Evolutionary conservation across 2,329 filamentous ascomycete species (phyloP).

Genomic region (Venturia carpophila): DNA sequence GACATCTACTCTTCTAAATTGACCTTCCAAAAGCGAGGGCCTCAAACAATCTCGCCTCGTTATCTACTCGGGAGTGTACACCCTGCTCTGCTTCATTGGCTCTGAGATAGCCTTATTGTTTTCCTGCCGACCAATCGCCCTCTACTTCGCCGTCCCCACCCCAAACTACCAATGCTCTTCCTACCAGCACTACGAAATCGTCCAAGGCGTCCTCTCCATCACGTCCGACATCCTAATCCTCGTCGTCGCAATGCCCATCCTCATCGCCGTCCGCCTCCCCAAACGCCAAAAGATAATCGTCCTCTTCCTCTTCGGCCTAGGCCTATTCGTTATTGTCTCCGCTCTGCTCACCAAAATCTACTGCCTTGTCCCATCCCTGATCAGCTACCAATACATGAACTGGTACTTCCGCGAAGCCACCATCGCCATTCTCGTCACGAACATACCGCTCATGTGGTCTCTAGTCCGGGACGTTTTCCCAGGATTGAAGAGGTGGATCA

Average conservation of each 20-base stretch:
- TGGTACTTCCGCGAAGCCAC: slow-evolving; percentile 11
- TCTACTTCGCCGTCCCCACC: slow-evolving; percentile 1
- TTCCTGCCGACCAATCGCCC: neutral
- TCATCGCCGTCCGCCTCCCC: slow-evolving; percentile 6
- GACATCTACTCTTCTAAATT: neutral
- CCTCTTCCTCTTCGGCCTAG: neutral
- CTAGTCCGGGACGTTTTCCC: neutral
- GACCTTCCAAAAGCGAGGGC: neutral
- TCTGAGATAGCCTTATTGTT: neutral
- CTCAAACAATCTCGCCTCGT: neutral
- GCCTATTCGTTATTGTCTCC: neutral
- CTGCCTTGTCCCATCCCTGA: slow-evolving; percentile 1
- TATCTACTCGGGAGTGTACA: neutral
- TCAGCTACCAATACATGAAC: slow-evolving; percentile 7
- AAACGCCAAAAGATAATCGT: neutral
- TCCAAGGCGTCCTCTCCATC: neutral
- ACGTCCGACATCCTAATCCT: neutral
- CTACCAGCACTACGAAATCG: slow-evolving; percentile 9
- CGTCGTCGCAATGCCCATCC: slow-evolving; percentile 7
- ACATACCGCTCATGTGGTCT: neutral
- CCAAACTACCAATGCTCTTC: slow-evolving; percentile 11
- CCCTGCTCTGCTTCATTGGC: neutral
- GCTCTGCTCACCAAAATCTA: neutral
- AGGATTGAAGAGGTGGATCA: slow-evolving; percentile 4
- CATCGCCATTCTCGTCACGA: neutral